These are phyloP conservation scores for Entomortierella lignicola DNA, from an alignment of 192 early-diverging fungal genomes.

Conservation along the genomic window DNA sequence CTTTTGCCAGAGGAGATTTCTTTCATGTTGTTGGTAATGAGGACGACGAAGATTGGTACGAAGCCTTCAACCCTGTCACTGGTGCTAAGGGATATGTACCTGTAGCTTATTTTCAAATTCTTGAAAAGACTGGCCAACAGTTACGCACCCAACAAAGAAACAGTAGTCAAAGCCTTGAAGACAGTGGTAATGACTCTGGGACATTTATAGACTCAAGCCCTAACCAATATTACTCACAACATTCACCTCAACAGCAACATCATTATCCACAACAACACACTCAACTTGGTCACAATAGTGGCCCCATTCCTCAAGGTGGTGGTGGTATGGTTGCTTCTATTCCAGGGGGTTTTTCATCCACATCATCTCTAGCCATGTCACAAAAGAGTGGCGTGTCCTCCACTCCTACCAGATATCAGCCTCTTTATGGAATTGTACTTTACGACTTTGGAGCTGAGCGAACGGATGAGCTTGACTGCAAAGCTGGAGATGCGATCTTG, in stretches of 20 bases:
- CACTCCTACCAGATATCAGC: slow-evolving; percentile 47
- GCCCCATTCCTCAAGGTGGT: background rate
- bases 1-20: slow-evolving; percentile 79
- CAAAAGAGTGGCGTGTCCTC: slow-evolving; percentile 12
- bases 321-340: background rate
- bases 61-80: slow-evolving; percentile 77
- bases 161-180: slow-evolving; percentile 47
- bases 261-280: slow-evolving; percentile 5
- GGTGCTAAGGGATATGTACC: slow-evolving; percentile 79
- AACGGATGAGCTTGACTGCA: slow-evolving; percentile 76
- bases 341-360: slow-evolving; percentile 2
- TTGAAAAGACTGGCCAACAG: slow-evolving; percentile 61
- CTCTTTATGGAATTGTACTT: slow-evolving; percentile 76
- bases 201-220: slow-evolving; percentile 28
- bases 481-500: slow-evolving; percentile 76
- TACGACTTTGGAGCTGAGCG: slow-evolving; percentile 81
- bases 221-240: slow-evolving; percentile 7
- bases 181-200: slow-evolving; percentile 47
- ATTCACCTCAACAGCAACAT: slow-evolving; percentile 1
- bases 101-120: slow-evolving; percentile 73
- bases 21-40: slow-evolving; percentile 79
- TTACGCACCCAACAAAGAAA: slow-evolving; percentile 21
- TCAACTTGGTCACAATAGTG: slow-evolving; percentile 22
- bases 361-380: slow-evolving; percentile 10
- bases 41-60: slow-evolving; percentile 76